A percentile compares a stretch with the other conserved stretches of the same genome.
These are phyloP conservation scores for Halophytophthora batemanensis DNA, from an alignment of 352 stramenopile genomes.

Conservation along the genomic window DNA sequence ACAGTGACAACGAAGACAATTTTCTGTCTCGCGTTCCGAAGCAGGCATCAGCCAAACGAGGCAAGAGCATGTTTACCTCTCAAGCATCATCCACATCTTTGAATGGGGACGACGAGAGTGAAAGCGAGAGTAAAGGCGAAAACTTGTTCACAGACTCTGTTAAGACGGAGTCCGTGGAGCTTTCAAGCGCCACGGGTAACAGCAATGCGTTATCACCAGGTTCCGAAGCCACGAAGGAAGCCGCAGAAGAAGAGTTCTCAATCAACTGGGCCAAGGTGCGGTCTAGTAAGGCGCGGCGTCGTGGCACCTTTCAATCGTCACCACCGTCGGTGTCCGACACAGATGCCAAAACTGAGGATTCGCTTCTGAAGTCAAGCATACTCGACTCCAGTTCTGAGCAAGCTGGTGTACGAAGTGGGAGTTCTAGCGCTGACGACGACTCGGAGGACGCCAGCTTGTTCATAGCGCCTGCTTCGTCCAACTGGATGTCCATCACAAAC, in stretches of 20 bases:
- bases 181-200: not conserved
- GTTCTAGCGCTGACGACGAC: not conserved
- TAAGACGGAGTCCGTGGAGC: conserved; percentile 3
- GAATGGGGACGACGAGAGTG: conserved; percentile 4
- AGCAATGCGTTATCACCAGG: conserved; percentile 1
- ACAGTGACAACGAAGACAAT: not conserved
- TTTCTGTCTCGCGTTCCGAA: not conserved
- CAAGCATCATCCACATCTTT: conserved; percentile 7
- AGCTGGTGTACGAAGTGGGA: not conserved
- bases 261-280: conserved; percentile 45
- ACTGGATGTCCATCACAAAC: conserved; percentile 20
- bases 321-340: conserved; percentile 1
- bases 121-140: not conserved
- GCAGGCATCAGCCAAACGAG: not conserved
- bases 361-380: conserved; percentile 5
- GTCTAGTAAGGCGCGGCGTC: conserved; percentile 25
- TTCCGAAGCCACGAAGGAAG: conserved; percentile 2
- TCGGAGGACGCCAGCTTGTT: conserved; percentile 2
- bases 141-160: not conserved
- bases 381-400: conserved; percentile 2
- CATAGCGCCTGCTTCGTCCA: conserved; percentile 19
- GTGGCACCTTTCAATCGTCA: conserved; percentile 8
- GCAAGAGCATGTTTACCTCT: conserved; percentile 1
- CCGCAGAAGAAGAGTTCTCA: conserved; percentile 32
- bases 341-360: conserved; percentile 1